phyloP scores from a whole-genome alignment of 345 rosid genomes.

The Ceriops tagal region DNA sequence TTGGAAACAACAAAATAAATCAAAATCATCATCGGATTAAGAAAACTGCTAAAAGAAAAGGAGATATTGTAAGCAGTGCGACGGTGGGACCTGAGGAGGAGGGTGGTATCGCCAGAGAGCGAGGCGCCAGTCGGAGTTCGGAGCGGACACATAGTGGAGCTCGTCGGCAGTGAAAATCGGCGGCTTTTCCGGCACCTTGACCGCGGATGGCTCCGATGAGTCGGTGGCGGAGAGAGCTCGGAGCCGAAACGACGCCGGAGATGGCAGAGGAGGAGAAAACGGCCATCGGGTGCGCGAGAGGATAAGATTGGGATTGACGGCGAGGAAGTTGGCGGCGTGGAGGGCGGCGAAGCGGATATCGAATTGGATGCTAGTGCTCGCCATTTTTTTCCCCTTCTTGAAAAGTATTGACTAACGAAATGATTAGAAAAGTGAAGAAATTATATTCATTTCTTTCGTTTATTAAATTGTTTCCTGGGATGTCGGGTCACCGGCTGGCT shows the following conservation, averaged over 20 bases:
- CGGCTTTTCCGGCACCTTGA: slow-evolving; percentile 52
- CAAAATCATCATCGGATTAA: neutral
- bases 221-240: slow-evolving; percentile 38
- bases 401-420: neutral
- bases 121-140: slow-evolving; percentile 71
- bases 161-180: slow-evolving; percentile 82
- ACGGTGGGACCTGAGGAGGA: slow-evolving; percentile 34
- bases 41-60: neutral
- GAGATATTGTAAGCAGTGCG: neutral
- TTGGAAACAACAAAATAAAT: slow-evolving; percentile 1
- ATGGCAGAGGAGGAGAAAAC: neutral
- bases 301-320: slow-evolving; percentile 18
- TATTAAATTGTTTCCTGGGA: too few species aligned
- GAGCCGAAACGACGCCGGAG: slow-evolving; percentile 8
- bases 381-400: neutral
- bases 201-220: slow-evolving; percentile 16
- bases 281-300: slow-evolving; percentile 16
- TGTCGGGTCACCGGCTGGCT: too few species aligned
- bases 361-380: slow-evolving; percentile 22
- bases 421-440: too few species aligned
- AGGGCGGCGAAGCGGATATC: slow-evolving; percentile 53
- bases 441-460: too few species aligned
- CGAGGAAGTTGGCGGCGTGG: slow-evolving; percentile 40
- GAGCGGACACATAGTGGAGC: slow-evolving; percentile 71
- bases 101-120: slow-evolving; percentile 92